These are phyloP conservation scores for Cynara cardunculus DNA, from an alignment of 129 eudicot genomes.

Conservation along the genomic window DNA sequence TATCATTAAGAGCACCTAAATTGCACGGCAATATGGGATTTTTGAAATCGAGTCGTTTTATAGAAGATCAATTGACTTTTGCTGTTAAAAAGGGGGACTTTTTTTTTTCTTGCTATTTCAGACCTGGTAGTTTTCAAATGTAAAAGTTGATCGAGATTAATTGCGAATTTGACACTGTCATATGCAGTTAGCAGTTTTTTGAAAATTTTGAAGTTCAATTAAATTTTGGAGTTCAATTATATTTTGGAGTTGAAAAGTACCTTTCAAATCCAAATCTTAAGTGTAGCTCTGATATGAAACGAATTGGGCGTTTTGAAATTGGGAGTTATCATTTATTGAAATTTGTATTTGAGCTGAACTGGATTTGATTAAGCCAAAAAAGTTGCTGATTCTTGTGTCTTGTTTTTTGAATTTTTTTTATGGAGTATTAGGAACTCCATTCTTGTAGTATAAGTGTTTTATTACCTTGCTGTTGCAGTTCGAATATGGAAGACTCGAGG, in stretches of 20 bases:
- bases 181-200: background rate
- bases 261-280: background rate
- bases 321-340: background rate
- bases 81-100: background rate
- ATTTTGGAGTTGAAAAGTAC: background rate
- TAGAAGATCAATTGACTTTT: background rate
- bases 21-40: constrained; percentile 5
- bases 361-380: background rate
- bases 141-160: background rate
- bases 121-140: background rate
- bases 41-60: background rate
- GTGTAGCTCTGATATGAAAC: background rate
- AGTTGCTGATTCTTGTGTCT: background rate
- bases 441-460: background rate
- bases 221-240: background rate
- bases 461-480: constrained; percentile 18
- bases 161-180: constrained; percentile 1
- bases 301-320: background rate
- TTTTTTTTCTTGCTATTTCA: background rate
- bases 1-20: background rate
- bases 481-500: constrained; percentile 65
- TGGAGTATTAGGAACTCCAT: background rate
- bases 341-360: background rate
- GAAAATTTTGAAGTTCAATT: background rate
- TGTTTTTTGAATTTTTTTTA: background rate